These are phyloP conservation scores for Candida stauntonica DNA, from an alignment of 805 yeast genomes.

Conservation along the genomic window DNA sequence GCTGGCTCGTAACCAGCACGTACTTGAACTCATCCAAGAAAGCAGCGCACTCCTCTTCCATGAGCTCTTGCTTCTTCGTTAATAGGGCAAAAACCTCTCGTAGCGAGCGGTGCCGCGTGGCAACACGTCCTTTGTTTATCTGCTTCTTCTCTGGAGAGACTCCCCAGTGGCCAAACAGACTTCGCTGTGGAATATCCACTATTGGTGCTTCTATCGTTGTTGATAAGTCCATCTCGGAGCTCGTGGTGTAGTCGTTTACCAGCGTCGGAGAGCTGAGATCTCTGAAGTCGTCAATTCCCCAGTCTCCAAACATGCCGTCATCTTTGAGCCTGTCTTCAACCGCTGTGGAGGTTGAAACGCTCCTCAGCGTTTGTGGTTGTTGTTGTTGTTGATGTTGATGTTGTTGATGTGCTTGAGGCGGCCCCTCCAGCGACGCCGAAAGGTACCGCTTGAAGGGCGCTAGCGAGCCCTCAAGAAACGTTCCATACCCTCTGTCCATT, in stretches of 20 bases:
- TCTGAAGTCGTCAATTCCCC: conserved; percentile 25
- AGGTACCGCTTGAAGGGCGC: conserved; percentile 24
- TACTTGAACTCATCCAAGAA: conserved; percentile 52
- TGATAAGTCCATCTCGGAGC: conserved; percentile 10
- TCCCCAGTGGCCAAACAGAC: conserved; percentile 17
- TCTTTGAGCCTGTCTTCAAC: conserved; percentile 2
- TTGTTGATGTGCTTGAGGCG: not conserved
- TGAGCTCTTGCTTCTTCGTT: conserved; percentile 6
- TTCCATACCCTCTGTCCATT: conserved; percentile 8
- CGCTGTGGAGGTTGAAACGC: not conserved
- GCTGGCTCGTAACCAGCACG: conserved; percentile 42
- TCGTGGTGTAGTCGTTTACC: conserved; percentile 17
- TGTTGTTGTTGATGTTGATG: not conserved
- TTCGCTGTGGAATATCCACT: conserved; percentile 1
- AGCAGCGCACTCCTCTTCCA: conserved; percentile 10
- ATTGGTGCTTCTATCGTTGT: conserved; percentile 7
- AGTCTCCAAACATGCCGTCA: conserved; percentile 22
- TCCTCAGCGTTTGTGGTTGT: not conserved
- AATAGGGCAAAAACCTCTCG: conserved; percentile 2
- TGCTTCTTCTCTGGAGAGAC: conserved; percentile 12
- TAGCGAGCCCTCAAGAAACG: conserved; percentile 21
- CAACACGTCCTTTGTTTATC: not conserved
- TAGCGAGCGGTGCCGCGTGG: conserved; percentile 2
- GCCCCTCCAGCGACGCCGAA: conserved; percentile 8
- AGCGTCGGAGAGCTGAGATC: conserved; percentile 26